Evolutionary conservation across 2,329 filamentous ascomycete species (phyloP).

Genomic region (Alternaria panax): DNA sequence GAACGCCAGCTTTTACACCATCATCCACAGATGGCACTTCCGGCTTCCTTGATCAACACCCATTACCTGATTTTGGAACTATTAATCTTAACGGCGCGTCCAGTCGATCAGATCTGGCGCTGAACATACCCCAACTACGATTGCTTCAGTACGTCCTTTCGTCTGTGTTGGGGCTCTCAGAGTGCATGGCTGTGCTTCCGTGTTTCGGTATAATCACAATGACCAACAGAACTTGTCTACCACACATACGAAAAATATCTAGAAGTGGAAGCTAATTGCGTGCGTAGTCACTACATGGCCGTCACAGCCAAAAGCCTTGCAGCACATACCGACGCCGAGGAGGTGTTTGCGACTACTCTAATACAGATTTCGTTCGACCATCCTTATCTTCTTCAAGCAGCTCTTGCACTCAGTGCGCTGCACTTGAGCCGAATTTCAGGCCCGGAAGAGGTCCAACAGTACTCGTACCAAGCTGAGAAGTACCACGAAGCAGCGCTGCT

Average conservation of each 20-base stretch:
- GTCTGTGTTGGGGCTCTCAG: background rate
- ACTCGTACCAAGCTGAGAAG: slow-evolving; percentile 27
- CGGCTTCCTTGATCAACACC: slow-evolving; percentile 9
- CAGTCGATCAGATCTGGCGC: slow-evolving; percentile 1
- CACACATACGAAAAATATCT: background rate
- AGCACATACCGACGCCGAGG: slow-evolving; percentile 24
- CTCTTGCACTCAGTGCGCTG: slow-evolving; percentile 55
- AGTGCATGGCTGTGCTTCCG: background rate
- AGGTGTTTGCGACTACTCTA: slow-evolving; percentile 31
- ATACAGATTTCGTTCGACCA: slow-evolving; percentile 50
- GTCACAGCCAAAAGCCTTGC: slow-evolving; percentile 37
- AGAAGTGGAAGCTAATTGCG: background rate
- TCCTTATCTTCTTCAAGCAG: slow-evolving; percentile 54
- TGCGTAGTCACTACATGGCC: slow-evolving; percentile 35
- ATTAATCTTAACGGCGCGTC: background rate
- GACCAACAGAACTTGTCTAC: background rate
- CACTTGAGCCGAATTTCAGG: slow-evolving; percentile 51
- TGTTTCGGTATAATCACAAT: background rate
- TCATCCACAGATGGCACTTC: slow-evolving; percentile 24
- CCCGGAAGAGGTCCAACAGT: slow-evolving; percentile 14
- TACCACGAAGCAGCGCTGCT: slow-evolving; percentile 33
- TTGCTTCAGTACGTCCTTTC: slow-evolving; percentile 34
- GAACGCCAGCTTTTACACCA: slow-evolving; percentile 20
- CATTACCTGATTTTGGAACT: background rate
- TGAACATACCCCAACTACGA: slow-evolving; percentile 37